Evolutionary conservation across 352 stramenopile species (phyloP), one percentile per base, ranked within the genome.

Genomic region (Blastocystis hominis): DNA sequence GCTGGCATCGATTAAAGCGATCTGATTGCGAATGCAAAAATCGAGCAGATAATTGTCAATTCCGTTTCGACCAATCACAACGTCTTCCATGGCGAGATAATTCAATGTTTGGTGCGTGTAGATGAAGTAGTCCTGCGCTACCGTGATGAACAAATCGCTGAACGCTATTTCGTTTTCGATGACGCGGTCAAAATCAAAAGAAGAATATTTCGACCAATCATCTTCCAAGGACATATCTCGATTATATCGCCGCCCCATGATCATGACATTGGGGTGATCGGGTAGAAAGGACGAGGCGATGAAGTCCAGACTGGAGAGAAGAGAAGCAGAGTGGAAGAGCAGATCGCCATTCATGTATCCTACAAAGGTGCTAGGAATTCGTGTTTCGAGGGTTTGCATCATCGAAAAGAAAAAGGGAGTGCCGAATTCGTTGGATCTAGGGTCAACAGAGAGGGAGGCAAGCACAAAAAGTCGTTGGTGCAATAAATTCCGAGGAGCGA

Each of bases 31-130:
- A 40, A 72, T 13, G 38, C 62, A 72, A 34, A 50, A 72, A n/a
- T 72, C 62, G 62, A 84, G 53, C n/a, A 84, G 50, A 53, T 84
- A 84, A 40, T 84, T 84, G 72, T 84, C 72, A 46, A 84, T 68
- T 10, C 36, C 36, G 44, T 84, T 46, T 10, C 72, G 54, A 34
- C 72, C 72, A 1, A 84, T 50, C 17, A 84, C 72, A 20, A 54
- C 34, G 13, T 30, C 13, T 9, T 53, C 72, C 34, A 84, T 54
- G 17, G 34, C 72, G 40, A 7, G 17, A n/a, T 36, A 64, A 13
- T 66, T 2, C 15, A 53, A 53, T 20, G 72, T 84, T 30, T 30
- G 42, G 13, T 40, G 30, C n/a, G 72, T 68, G 42, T 66, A 84
- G 2, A 84, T 46, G 72, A 84, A 84, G 44, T 68, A 84, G 56